These are phyloP conservation scores for Picochlorum sp. DNA, from an alignment of 139 green algal species.

Conservation along the genomic window DNA sequence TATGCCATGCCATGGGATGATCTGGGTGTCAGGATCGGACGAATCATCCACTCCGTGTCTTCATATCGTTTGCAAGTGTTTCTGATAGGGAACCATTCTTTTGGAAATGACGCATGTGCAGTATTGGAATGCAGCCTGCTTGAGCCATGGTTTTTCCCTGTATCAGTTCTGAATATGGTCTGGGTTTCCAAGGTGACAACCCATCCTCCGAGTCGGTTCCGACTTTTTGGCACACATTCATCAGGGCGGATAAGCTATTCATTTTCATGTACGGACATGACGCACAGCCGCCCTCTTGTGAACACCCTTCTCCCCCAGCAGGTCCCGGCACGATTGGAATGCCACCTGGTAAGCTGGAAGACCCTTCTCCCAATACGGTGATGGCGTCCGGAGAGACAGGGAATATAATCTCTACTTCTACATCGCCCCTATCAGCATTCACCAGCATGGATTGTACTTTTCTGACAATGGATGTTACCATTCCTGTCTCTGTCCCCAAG, in stretches of 20 bases:
- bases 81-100: slow-evolving; percentile 53
- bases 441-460: slow-evolving; percentile 58
- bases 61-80: slow-evolving; percentile 46
- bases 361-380: slow-evolving; percentile 32
- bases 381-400: slow-evolving; percentile 79
- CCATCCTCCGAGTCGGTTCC: slow-evolving; percentile 45
- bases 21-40: background rate
- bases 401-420: slow-evolving; percentile 96
- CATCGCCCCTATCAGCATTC: slow-evolving; percentile 33
- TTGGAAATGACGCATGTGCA: slow-evolving; percentile 95
- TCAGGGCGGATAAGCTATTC: slow-evolving; percentile 65
- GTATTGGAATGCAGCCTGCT: slow-evolving; percentile 81
- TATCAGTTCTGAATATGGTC: slow-evolving; percentile 58
- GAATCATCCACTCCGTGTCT: background rate
- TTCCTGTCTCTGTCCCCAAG: slow-evolving; percentile 94
- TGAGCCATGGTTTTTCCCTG: slow-evolving; percentile 53
- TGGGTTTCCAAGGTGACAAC: slow-evolving; percentile 58
- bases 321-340: slow-evolving; percentile 57
- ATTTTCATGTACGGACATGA: slow-evolving; percentile 98
- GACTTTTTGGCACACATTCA: slow-evolving; percentile 40
- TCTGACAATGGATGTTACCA: slow-evolving; percentile 95
- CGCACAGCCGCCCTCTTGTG: slow-evolving; percentile 84
- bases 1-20: background rate
- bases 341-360: slow-evolving; percentile 44
- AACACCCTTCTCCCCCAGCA: slow-evolving; percentile 83